phyloP scores from a whole-genome alignment of 192 early-diverging fungal genomes.

The Mortierella antarctica region DNA sequence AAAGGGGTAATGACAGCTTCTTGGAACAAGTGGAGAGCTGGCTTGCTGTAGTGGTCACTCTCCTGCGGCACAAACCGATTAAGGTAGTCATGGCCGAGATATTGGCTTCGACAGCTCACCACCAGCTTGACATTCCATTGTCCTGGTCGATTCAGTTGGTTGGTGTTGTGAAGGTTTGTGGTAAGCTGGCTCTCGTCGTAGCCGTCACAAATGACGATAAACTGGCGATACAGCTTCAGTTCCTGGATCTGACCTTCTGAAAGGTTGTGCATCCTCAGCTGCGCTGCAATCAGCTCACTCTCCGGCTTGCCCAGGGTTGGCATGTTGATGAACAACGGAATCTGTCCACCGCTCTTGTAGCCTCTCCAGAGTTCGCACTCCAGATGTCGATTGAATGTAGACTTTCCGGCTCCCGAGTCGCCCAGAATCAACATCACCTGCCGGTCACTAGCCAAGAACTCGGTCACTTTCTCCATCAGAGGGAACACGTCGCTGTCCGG shows the following conservation, averaged over 20 bases:
- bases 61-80: neutral
- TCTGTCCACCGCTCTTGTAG: neutral
- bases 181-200: neutral
- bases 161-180: slow-evolving; percentile 1
- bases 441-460: too few relatives aligned
- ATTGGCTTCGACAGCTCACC: slow-evolving; percentile 1
- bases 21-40: neutral
- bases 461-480: too few relatives aligned
- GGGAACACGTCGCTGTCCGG: too few relatives aligned
- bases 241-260: neutral
- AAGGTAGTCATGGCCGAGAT: neutral
- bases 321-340: neutral
- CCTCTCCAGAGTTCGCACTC: neutral
- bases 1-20: slow-evolving; percentile 9
- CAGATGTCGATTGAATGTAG: neutral
- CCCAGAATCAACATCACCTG: too few relatives aligned
- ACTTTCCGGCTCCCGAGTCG: too few relatives aligned
- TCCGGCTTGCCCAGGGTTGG: neutral
- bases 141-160: neutral
- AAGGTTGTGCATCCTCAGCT: neutral
- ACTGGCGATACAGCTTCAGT: neutral
- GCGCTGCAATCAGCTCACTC: neutral
- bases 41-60: neutral
- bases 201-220: neutral
- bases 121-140: slow-evolving; percentile 9